These are phyloP conservation scores for Lizanozyma gosingica DNA, from an alignment of 1,139 yeast genomes.

Conservation along the genomic window DNA sequence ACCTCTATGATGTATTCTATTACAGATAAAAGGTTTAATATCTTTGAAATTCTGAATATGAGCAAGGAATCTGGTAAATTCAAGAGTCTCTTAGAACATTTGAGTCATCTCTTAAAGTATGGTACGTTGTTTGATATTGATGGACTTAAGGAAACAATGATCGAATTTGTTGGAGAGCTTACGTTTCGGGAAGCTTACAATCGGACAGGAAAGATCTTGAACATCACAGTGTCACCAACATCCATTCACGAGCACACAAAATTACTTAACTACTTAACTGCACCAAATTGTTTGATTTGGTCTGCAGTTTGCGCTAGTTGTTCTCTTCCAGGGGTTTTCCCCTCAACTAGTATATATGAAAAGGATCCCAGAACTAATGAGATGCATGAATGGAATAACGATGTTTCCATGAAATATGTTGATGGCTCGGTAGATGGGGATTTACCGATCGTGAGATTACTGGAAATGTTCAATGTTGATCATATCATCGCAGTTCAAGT, in stretches of 20 bases:
- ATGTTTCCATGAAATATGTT: slow-evolving; percentile 68
- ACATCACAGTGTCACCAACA: slow-evolving; percentile 47
- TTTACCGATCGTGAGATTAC: slow-evolving; percentile 77
- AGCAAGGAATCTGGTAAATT: slow-evolving; percentile 37
- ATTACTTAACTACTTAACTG: slow-evolving; percentile 37
- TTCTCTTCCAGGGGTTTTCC: slow-evolving; percentile 85
- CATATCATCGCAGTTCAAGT: slow-evolving; percentile 97
- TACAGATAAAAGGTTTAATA: slow-evolving; percentile 53
- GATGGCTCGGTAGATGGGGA: slow-evolving; percentile 97
- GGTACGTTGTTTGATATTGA: slow-evolving; percentile 87
- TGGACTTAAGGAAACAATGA: slow-evolving; percentile 66
- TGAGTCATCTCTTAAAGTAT: slow-evolving; percentile 53
- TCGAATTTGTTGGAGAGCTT: slow-evolving; percentile 74
- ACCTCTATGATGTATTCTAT: slow-evolving; percentile 45
- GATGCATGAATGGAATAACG: slow-evolving; percentile 74
- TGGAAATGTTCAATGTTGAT: slow-evolving; percentile 95
- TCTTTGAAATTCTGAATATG: slow-evolving; percentile 51
- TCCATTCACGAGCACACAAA: slow-evolving; percentile 56
- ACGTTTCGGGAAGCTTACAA: slow-evolving; percentile 61
- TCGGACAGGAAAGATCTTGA: slow-evolving; percentile 48
- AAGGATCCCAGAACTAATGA: slow-evolving; percentile 66
- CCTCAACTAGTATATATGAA: slow-evolving; percentile 78
- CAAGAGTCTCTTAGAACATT: slow-evolving; percentile 23
- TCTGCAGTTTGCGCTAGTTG: slow-evolving; percentile 98
- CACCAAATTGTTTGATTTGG: slow-evolving; percentile 46